phyloP scores from a whole-genome alignment of 345 rosid species.

The Hibiscus tridactylites region DNA sequence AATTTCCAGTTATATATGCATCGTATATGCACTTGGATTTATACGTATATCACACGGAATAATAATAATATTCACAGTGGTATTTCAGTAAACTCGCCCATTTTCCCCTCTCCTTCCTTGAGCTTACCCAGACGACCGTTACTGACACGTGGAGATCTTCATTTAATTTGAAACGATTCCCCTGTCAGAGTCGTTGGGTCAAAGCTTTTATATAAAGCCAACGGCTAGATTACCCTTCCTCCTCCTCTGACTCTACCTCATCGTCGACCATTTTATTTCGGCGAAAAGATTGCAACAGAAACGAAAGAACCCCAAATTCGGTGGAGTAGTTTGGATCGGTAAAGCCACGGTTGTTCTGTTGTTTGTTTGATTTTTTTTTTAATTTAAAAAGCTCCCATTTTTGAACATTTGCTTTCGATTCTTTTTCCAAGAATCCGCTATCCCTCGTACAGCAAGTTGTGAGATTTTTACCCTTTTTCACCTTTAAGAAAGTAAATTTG shows the following conservation, averaged over 20 bases:
- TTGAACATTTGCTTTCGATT: constrained; percentile 26
- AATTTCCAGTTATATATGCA: neutral
- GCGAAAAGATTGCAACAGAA: constrained; percentile 20
- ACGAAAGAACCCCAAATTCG: constrained; percentile 13
- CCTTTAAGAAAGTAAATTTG: neutral
- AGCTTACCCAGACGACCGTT: constrained; percentile 13
- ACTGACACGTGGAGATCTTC: neutral
- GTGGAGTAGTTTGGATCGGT: constrained; percentile 8
- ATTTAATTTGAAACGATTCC: neutral
- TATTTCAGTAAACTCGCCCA: neutral
- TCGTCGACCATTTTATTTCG: constrained; percentile 25
- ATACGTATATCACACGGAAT: neutral
- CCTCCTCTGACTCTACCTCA: constrained; percentile 5
- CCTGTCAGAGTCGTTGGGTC: constrained; percentile 24
- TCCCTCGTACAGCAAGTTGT: neutral
- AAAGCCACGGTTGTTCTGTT: neutral
- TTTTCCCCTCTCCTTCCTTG: neutral
- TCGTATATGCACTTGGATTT: neutral
- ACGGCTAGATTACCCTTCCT: constrained; percentile 31
- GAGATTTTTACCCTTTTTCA: neutral
- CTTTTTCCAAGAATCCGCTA: constrained; percentile 26
- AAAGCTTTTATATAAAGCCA: constrained; percentile 31
- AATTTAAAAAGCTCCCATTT: constrained; percentile 8
- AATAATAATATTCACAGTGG: neutral
- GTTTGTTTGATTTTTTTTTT: neutral